Base-by-base conservation (phyloP, 2,329 filamentous ascomycete genomes). In the Pseudogymnoascus sp. region DNA sequence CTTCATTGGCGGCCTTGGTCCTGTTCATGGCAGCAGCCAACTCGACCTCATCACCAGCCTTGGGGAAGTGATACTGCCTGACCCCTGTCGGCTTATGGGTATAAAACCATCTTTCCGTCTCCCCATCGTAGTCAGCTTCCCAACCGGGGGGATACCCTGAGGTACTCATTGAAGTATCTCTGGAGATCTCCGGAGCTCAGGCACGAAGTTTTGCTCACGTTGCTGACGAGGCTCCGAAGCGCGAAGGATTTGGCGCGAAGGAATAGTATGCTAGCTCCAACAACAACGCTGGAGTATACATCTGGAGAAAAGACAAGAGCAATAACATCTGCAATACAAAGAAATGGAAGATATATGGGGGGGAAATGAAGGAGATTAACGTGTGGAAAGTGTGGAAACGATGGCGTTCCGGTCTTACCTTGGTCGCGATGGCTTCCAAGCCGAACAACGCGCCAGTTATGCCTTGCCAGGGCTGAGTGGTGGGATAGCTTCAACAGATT, bases 91-190 rank as follows among this genome's bases (percentile, higher is more conserved):
- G 64, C 14, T 59, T 62, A 42, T 65, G 64, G n/a, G 63, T 60
- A 38, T 63, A 65, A 36, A 61, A 65, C 64, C 64, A 65, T 60
- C 62, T 18, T 9, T 65, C 64, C 34, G 56, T 59, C 11, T 49
- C 49, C 31, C 62, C 62, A 63, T 65, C 64, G 16, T 63, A 65
- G 59, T 65, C 64, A 49, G 64, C 61, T 42, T 59, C 64, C 64
- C 64, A 65, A 40, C 62, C 64, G n/a, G 25, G 59, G 23, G 64
- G 64, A 56, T 56, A 56, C 9, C 49, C 49, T 9, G 49, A 56
- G 49, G 49, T 56, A 56, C 49, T 7, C 49, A 56, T 56, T 34
- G 49, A 14, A 34, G n/a, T 56, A 34, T 56, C 9, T 56, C 16
- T 56, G 49, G 49, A 34, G 28, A 56, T 34, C 28, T 34, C 49